phyloP scores from a whole-genome alignment of 1,284 basidiomycete species.

The Pseudozyma thailandica region DNA sequence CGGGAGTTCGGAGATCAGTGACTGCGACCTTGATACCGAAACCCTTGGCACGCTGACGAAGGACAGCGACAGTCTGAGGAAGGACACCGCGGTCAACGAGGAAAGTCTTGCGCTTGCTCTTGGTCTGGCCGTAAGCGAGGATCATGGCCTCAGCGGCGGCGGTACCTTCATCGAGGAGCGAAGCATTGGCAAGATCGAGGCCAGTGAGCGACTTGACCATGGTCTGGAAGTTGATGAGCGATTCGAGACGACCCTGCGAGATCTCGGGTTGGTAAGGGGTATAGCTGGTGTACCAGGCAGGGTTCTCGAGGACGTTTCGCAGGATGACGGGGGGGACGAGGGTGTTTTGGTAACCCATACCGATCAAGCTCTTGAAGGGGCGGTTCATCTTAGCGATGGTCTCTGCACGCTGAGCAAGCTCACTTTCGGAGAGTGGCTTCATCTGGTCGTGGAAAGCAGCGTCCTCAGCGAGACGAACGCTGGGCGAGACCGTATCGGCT shows the following conservation, averaged over 20 bases:
- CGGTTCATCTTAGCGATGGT: conserved; percentile 82
- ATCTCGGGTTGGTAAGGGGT: conserved; percentile 91
- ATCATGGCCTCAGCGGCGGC: conserved; percentile 68
- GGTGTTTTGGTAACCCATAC: conserved; percentile 88
- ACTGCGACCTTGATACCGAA: conserved; percentile 64
- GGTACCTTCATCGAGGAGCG: conserved; percentile 65
- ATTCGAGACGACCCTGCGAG: conserved; percentile 91
- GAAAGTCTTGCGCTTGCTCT: conserved; percentile 63
- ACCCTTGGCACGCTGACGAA: conserved; percentile 64
- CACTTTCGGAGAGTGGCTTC: conserved; percentile 80
- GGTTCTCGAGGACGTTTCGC: conserved; percentile 81
- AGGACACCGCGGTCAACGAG: conserved; percentile 64
- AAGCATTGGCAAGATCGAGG: conserved; percentile 78
- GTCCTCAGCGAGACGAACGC: conserved; percentile 72
- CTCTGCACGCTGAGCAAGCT: conserved; percentile 81
- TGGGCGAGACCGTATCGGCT: conserved; percentile 59
- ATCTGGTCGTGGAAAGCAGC: conserved; percentile 74
- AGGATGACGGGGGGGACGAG: conserved; percentile 65
- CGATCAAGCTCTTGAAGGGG: conserved; percentile 90
- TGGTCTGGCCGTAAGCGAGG: conserved; percentile 56
- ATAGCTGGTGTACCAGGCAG: conserved; percentile 97
- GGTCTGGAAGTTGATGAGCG: conserved; percentile 95
- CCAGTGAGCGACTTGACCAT: conserved; percentile 94
- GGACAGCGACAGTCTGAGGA: conserved; percentile 66
- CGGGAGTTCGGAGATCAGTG: conserved; percentile 53